Evolutionary conservation across 371 early-diverging fungal genomes (phyloP), one percentile per base, ranked within the genome.

Genomic region (Vairimorpha ceranae): DNA sequence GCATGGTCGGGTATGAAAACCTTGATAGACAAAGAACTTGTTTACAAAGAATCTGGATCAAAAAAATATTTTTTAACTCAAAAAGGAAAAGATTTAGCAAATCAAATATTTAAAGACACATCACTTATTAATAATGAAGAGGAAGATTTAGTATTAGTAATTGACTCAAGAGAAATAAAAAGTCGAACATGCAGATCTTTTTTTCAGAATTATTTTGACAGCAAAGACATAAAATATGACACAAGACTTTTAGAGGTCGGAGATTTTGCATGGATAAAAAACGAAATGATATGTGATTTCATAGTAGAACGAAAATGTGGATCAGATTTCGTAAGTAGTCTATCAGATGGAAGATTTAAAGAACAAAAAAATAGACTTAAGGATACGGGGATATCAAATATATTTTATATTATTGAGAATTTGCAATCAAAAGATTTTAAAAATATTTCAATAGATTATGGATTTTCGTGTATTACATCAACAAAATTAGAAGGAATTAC

Each of bases 231-330:
- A 4, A 23, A 33, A 7, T 8, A 43, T 29, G 74, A 78, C 25
- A 84, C 80, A 0, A 52, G 81, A 54, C 48, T 54, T 51, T 65
- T 84, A 14, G 65, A 59, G n/a, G 64, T 80, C 21, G 80, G 82
- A 15, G 84, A 84, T 56, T 84, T 84, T 78, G 12, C 82, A 14
- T 84, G 84, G 84, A 52, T 80, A 19, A 56, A 67, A 35, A 61
- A 72, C 12, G 93, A 92, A 65, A 79, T 91, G 17, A 88, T 92
- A 14, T 80, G 93, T 23, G 91, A 91, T 75, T 87, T 87, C 65
- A 82, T 95, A 15, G 78, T 93, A 1, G 97, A 97, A 81, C 87
- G 97, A 29, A 97, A 97, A 79, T 86, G 90, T 19, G 85, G 90
- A 85, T 91, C 91, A 68, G 97, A 97, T 83, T 82, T 97, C 56